Conservation (phyloP, 306 rosid species). For the Quercus bicolor region DNA sequence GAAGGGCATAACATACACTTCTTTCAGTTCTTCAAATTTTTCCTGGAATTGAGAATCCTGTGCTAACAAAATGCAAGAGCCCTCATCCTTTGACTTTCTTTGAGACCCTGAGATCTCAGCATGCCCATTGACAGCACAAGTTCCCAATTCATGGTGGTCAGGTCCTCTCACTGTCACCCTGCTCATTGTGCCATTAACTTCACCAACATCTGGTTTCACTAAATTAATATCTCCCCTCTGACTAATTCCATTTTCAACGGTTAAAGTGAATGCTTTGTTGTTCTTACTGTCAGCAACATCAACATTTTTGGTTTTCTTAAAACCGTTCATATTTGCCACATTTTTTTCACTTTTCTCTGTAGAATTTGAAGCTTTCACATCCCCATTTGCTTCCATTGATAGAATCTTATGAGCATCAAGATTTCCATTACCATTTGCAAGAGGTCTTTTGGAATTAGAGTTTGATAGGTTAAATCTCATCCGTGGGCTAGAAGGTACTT, state of each 20-base stretch:
- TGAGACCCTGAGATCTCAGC: slow-evolving; percentile 41
- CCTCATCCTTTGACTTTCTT: slow-evolving; percentile 49
- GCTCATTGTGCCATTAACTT: slow-evolving; percentile 30
- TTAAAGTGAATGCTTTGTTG: slow-evolving; percentile 25
- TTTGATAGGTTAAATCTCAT: slow-evolving; percentile 60
- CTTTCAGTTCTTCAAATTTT: slow-evolving; percentile 62
- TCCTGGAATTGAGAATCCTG: slow-evolving; percentile 56
- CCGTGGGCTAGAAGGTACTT: slow-evolving; percentile 40
- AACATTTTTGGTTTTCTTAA: slow-evolving; percentile 30
- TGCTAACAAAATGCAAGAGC: slow-evolving; percentile 53
- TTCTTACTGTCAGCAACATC: slow-evolving; percentile 26
- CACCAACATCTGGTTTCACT: slow-evolving; percentile 35
- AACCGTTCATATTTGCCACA: slow-evolving; percentile 43
- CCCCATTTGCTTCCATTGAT: slow-evolving; percentile 44
- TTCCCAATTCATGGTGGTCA: slow-evolving; percentile 37
- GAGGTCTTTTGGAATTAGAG: slow-evolving; percentile 47
- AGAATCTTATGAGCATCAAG: slow-evolving; percentile 37
- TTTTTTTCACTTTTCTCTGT: slow-evolving; percentile 52
- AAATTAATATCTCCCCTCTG: slow-evolving; percentile 24
- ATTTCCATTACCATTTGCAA: slow-evolving; percentile 55
- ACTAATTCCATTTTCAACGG: slow-evolving; percentile 36
- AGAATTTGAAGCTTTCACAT: slow-evolving; percentile 35
- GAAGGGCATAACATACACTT: slow-evolving; percentile 49
- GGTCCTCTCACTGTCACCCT: slow-evolving; percentile 29
- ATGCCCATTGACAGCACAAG: slow-evolving; percentile 28